Conservation (phyloP, 345 rosid species). For the Eucalyptus erythrocorys region DNA sequence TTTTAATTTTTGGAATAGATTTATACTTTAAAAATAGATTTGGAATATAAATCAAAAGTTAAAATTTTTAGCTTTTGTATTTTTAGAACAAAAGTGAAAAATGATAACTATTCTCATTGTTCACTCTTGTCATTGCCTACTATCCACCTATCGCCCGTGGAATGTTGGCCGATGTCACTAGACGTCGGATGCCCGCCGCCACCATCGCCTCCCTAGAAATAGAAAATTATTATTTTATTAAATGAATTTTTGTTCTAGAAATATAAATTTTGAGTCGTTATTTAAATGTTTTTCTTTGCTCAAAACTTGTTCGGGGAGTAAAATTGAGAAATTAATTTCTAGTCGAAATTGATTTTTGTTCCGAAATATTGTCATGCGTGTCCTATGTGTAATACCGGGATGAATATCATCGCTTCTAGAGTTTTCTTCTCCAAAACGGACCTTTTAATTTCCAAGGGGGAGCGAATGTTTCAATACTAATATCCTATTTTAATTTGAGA, state of each 20-base stretch:
- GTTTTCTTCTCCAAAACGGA: not conserved
- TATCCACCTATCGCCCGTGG: accelerated
- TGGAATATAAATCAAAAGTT: accelerated
- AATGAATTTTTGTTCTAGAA: accelerated
- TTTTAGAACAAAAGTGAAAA: too few relatives aligned
- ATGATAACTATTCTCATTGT: too few relatives aligned
- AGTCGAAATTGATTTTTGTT: accelerated
- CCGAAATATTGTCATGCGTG: accelerated
- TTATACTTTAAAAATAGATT: accelerated
- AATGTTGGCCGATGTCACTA: too few relatives aligned
- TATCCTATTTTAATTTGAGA: not conserved
- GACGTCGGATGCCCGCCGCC: accelerated
- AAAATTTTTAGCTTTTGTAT: too few relatives aligned
- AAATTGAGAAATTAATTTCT: too few relatives aligned
- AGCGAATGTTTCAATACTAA: not conserved
- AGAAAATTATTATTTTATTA: too few relatives aligned
- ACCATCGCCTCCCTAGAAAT: accelerated
- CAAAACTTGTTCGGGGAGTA: accelerated
- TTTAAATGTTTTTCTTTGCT: too few relatives aligned
- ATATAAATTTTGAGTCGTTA: too few relatives aligned
- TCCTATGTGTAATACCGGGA: accelerated
- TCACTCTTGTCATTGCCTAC: accelerated
- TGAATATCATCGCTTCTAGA: not conserved
- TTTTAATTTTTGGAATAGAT: accelerated
- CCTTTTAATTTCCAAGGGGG: not conserved